Evolutionary conservation across 2,329 filamentous ascomycete genomes (phyloP).

Genomic region (Rutstroemia sp.): DNA sequence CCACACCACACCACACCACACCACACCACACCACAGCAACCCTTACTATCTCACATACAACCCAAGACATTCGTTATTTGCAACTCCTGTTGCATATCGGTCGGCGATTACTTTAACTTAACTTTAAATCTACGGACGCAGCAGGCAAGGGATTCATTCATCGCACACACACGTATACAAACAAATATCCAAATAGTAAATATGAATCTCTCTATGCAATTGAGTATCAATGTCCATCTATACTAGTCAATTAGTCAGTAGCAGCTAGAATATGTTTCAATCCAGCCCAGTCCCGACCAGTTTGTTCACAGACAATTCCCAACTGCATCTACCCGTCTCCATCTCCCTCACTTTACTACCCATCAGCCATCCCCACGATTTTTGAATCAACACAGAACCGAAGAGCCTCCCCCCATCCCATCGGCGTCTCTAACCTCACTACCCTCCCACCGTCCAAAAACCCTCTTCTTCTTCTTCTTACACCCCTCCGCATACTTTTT

Average conservation of each 20-base stretch:
- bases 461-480: too few species aligned
- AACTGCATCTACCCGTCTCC: too few species aligned
- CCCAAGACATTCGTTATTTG: too few species aligned
- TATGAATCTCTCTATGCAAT: slow-evolving; percentile 10
- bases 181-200: not conserved
- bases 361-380: too few species aligned
- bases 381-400: too few species aligned
- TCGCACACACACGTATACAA: not conserved
- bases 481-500: too few species aligned
- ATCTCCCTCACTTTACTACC: too few species aligned
- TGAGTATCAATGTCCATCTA: slow-evolving; percentile 4
- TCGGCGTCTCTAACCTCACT: not conserved
- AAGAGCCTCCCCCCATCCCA: too few species aligned
- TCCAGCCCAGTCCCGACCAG: not conserved
- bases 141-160: not conserved
- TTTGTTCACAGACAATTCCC: not conserved
- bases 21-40: not conserved
- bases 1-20: not conserved
- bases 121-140: not conserved
- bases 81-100: too few species aligned
- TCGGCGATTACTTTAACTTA: too few species aligned
- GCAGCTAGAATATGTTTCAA: not conserved
- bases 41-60: too few species aligned
- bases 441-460: not conserved
- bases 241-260: not conserved